phyloP scores from a whole-genome alignment of 306 rosid species.

The Vigna reflexopilosa region DNA sequence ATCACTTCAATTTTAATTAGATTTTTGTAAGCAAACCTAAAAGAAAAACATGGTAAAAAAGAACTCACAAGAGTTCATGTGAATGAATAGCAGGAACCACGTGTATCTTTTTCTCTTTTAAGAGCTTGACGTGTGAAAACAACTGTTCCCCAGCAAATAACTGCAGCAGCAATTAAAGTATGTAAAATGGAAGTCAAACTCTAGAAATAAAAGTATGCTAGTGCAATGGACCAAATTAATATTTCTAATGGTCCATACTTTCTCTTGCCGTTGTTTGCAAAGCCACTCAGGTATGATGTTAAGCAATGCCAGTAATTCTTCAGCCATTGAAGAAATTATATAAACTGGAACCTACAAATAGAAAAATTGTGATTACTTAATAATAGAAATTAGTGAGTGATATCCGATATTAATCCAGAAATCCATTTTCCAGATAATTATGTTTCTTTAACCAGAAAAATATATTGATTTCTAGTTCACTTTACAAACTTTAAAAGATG shows the following conservation, averaged over 20 bases:
- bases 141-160: constrained; percentile 78
- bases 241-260: constrained; percentile 49
- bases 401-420: constrained; percentile 13
- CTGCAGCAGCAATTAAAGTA: constrained; percentile 56
- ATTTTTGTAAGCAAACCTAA: neutral
- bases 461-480: neutral
- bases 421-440: constrained; percentile 18
- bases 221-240: constrained; percentile 31
- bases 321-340: constrained; percentile 78
- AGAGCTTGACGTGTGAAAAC: constrained; percentile 66
- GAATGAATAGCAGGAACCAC: constrained; percentile 75
- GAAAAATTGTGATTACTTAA: constrained; percentile 22
- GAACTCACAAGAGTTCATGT: constrained; percentile 69
- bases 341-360: constrained; percentile 81
- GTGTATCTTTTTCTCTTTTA: constrained; percentile 70
- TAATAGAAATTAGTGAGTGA: constrained; percentile 1
- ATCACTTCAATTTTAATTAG: constrained; percentile 4
- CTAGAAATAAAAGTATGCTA: constrained; percentile 37
- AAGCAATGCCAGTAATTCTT: constrained; percentile 77
- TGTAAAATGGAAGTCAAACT: constrained; percentile 32
- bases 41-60: constrained; percentile 17
- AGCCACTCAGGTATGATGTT: constrained; percentile 86
- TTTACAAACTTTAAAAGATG: neutral
- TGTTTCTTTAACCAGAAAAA: constrained; percentile 18
- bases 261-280: constrained; percentile 73